Percentiles rank a stretch among this genome's conserved stretches.
Conservation (phyloP, 2,329 filamentous ascomycete species). For the Rachicladosporium sp. region DNA sequence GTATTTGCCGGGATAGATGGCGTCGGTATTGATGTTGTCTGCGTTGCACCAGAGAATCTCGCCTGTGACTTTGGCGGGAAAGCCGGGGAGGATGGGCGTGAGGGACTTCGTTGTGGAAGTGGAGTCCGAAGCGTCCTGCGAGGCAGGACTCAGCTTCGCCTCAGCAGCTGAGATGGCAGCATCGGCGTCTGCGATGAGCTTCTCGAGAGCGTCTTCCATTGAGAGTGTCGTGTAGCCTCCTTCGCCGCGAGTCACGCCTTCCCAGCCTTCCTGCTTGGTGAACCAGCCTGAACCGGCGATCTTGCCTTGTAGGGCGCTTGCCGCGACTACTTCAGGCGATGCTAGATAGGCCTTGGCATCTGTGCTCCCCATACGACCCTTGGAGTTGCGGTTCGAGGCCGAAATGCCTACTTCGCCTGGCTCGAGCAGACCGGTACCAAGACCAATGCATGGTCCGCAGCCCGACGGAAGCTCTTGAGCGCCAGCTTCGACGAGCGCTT, state of each 20-base stretch:
- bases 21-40: conserved; percentile 84
- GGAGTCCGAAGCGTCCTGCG: conserved; percentile 16
- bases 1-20: conserved; percentile 82
- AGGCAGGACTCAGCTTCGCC: conserved; percentile 26
- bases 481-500: conserved; percentile 68
- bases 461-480: conserved; percentile 57
- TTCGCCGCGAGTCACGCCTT: conserved; percentile 58
- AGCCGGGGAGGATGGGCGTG: conserved; percentile 71
- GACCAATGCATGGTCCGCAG: conserved; percentile 78
- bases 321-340: conserved; percentile 83
- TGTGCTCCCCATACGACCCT: conserved; percentile 74
- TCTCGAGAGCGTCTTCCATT: conserved; percentile 59
- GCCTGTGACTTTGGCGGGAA: conserved; percentile 69
- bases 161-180: conserved; percentile 45
- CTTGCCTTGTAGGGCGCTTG: conserved; percentile 63
- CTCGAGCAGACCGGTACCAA: conserved; percentile 68
- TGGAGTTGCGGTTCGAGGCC: conserved; percentile 80
- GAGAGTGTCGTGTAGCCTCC: conserved; percentile 53
- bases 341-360: conserved; percentile 76
- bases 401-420: conserved; percentile 76
- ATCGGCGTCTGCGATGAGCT: conserved; percentile 58
- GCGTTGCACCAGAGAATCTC: conserved; percentile 82
- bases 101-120: conserved; percentile 24
- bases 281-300: conserved; percentile 73
- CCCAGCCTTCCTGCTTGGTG: conserved; percentile 53